Evolutionary conservation across 306 rosid genomes (phyloP), one percentile per base, ranked within the genome.

Genomic region (Trifolium subterraneum): DNA sequence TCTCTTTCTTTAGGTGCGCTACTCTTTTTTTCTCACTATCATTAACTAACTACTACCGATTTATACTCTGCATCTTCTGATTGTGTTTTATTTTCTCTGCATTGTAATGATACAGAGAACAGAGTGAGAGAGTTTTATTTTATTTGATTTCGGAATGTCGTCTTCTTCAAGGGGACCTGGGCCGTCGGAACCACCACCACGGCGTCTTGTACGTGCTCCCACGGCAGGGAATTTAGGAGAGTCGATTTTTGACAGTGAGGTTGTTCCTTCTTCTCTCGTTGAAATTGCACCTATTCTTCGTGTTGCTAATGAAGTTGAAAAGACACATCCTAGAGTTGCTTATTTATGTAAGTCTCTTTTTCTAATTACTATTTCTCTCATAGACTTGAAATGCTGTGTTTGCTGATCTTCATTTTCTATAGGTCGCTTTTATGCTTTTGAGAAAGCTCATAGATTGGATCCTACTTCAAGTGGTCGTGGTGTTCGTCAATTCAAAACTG

Each of bases 401-500:
- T 64, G 33, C 10, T 64, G 52, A 41, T 65, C 11, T 65, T 25
- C 8, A 65, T 65, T 41, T 41, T 20, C 2, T 29, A 27, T 72
- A 94, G 99, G 99, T 70, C 99, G 97, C 11, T 94, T 94, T 88
- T 94, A 94, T 79, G 99, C 99, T 13, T 94, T 94, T 38, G 99
- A 92, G 93, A 90, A 94, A 84, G 99, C 99, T 64, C 99, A 92
- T 75, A 94, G 87, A 85, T 81, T 94, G 90, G 99, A 94, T 66
- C 99, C 99, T 22, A 90, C 88, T 58, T 94, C 99, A 22, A 94
- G 93, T n/a, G 99, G 99, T 60, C 97, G 99, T 52, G 99, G 99
- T 73, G 99, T 94, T 71, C 94, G 99, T 10, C 99, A 94, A 80
- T 94, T 94, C 86, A 94, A 94, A 81, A 94, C 99, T 9, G 95